phyloP scores from a whole-genome alignment of 257 asterid genomes.

The Solanum bulbocastanum region DNA sequence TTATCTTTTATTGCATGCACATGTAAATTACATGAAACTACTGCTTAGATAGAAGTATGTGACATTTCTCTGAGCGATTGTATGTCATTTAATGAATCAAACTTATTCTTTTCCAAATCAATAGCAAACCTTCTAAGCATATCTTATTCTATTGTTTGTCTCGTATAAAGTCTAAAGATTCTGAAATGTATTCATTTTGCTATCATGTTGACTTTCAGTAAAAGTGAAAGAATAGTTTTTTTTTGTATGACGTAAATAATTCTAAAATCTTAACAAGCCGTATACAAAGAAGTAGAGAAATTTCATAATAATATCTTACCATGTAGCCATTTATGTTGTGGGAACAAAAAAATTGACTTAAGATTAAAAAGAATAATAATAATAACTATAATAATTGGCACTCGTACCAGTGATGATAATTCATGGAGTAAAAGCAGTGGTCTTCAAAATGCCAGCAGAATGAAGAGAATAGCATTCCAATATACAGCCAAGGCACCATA shows the following conservation, averaged over 20 bases:
- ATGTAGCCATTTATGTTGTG: not conserved
- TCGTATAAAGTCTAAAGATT: not conserved
- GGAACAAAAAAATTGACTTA: not conserved
- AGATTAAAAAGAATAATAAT: not conserved
- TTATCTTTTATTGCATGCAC: not conserved
- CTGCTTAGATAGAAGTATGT: not conserved
- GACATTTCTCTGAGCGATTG: not conserved
- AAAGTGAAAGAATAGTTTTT: not conserved
- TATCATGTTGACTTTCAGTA: not conserved
- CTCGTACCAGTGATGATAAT: slow-evolving; percentile 88
- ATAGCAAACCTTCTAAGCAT: not conserved
- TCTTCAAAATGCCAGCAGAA: slow-evolving; percentile 99
- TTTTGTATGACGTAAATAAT: not conserved
- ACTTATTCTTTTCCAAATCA: not conserved
- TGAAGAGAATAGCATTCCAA: slow-evolving; percentile 91
- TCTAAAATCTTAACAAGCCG: not conserved
- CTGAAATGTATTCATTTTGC: not conserved
- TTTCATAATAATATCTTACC: not conserved
- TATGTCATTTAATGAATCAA: not conserved
- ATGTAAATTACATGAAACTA: not conserved
- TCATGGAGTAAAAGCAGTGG: slow-evolving; percentile 96
- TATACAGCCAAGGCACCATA: slow-evolving; percentile 95
- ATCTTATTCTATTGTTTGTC: not conserved
- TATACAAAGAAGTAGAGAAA: not conserved
- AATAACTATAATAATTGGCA: not conserved